These are phyloP conservation scores for Dichotomocladium elegans DNA, from an alignment of 371 early-diverging fungal species.

Conservation along the genomic window DNA sequence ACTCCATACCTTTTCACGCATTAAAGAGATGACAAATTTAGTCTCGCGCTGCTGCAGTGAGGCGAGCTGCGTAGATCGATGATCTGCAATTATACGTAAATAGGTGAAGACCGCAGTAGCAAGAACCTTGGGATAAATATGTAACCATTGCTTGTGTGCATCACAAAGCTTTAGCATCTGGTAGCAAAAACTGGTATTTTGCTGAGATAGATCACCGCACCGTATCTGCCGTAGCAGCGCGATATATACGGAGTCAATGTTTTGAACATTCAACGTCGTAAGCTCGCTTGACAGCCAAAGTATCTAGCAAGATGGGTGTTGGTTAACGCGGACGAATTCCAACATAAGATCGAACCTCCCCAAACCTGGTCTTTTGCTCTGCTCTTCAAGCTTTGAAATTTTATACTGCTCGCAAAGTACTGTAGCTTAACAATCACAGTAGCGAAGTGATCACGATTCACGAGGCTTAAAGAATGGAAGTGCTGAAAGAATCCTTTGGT, in stretches of 20 bases:
- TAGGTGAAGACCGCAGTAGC: constrained; percentile 58
- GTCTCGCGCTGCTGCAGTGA: constrained; percentile 55
- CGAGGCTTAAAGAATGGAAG: constrained; percentile 56
- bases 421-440: constrained; percentile 49
- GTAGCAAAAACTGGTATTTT: constrained; percentile 51
- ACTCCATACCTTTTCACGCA: constrained; percentile 50
- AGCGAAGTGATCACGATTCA: constrained; percentile 64
- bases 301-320: constrained; percentile 27
- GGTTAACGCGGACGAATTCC: constrained; percentile 3
- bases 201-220: constrained; percentile 54
- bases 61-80: constrained; percentile 39
- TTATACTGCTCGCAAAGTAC: constrained; percentile 31
- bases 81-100: constrained; percentile 58
- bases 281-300: constrained; percentile 65
- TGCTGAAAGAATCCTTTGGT: constrained; percentile 31
- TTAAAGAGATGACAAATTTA: constrained; percentile 42
- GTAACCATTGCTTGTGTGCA: constrained; percentile 44
- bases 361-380: constrained; percentile 44
- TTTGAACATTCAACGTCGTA: constrained; percentile 42
- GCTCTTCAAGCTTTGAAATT: constrained; percentile 44
- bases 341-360: neutral
- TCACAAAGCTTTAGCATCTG: constrained; percentile 52
- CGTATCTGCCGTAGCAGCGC: constrained; percentile 59
- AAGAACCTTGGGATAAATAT: constrained; percentile 46
- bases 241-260: constrained; percentile 55